Conservation (phyloP, 345 rosid genomes). For the Murraya paniculata region DNA sequence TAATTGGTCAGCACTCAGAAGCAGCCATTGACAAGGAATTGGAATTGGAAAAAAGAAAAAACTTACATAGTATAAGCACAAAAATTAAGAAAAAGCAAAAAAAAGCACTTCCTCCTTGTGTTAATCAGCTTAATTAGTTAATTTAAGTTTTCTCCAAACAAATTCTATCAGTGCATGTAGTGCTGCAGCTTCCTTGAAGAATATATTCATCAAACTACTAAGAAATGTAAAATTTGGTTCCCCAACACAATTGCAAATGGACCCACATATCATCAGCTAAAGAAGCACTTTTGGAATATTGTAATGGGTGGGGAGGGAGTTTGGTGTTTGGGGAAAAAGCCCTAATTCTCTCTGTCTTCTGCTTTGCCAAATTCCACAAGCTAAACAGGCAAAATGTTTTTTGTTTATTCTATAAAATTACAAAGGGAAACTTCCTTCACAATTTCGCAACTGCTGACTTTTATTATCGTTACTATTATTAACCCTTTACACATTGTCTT, state of each 20-base stretch:
- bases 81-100: neutral
- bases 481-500: neutral
- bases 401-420: neutral
- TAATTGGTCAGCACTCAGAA: neutral
- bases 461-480: neutral
- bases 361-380: neutral
- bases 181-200: neutral
- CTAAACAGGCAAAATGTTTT: neutral
- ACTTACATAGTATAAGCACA: neutral
- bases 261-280: neutral
- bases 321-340: neutral
- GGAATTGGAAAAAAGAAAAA: neutral
- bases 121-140: neutral
- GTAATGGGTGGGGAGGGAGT: constrained; percentile 1
- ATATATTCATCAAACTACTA: neutral
- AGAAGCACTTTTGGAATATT: neutral
- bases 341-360: neutral
- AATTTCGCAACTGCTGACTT: neutral
- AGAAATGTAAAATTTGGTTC: neutral
- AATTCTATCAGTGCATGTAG: neutral
- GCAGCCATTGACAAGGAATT: constrained; percentile 1
- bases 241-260: neutral
- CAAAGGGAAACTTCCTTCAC: constrained; percentile 1
- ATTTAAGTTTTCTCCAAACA: neutral
- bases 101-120: neutral